Base-by-base conservation (phyloP, 768 basidiomycete species). In the Auriculariales sp. region DNA sequence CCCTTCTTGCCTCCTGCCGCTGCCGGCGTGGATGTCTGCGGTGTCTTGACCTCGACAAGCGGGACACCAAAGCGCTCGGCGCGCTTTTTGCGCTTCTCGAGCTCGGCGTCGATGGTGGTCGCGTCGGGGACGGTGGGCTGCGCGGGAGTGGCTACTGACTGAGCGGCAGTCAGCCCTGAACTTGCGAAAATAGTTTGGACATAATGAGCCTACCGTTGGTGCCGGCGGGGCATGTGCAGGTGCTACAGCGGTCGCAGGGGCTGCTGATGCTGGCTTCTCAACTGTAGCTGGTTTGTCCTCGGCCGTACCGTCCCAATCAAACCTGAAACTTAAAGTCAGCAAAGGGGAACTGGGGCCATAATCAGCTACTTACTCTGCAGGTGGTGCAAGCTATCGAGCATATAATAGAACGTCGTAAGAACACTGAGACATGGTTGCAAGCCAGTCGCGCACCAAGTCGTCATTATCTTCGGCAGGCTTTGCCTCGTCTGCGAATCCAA, bases 41-140 rank as follows among this genome's bases (percentile, higher is more conserved):
- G 47, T 42, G 61, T 53, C 4, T 58, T 51, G 25, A 73, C 69
- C 45, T 68, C 68, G 7, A 81, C 73, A 6, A 81, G 57, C 3
- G 79, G 73, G n/a, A 81, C 77, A 28, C 79, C 79, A 55, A 85
- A 84, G n/a, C 83, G 76, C 15, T 69, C 78, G 4, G 82, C 81
- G 34, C 83, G 76, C 35, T 70, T 66, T 22, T 42, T 49, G 19
- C 53, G 51, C 48, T 49, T 52, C 42, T 52, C 53, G 25, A 46
- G 14, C 27, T 56, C 53, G n/a, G 52, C 55, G 28, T 52, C 48
- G 17, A 45, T 28, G 30, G 47, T 25, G 17, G 35, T 25, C 33
- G 39, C 30, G 12, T 25, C 28, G 12, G 49, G 27, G 1, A 36
- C 49, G 1, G 28, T 27, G 3, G 42, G 31, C 12, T 27, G 34